phyloP scores from a whole-genome alignment of 2,329 filamentous ascomycete genomes.

The Exophiala lecanii-corni region DNA sequence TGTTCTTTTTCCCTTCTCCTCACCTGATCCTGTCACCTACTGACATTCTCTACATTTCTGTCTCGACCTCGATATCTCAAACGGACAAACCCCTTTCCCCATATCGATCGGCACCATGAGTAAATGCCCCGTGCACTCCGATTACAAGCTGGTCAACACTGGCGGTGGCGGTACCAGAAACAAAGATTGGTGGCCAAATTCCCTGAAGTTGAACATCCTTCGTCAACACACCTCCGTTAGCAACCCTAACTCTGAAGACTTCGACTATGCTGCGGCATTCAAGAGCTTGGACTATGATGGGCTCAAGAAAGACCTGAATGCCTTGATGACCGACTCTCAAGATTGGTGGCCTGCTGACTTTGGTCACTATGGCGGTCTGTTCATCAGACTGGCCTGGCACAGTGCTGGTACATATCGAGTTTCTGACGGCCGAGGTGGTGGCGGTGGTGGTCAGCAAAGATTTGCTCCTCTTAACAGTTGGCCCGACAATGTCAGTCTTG shows the following conservation, averaged over 20 bases:
- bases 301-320: conserved; percentile 68
- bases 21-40: not conserved
- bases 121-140: conserved; percentile 17
- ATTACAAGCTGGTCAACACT: conserved; percentile 31
- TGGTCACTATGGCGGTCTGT: conserved; percentile 74
- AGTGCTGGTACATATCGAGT: conserved; percentile 73
- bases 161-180: conserved; percentile 63
- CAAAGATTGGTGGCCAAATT: conserved; percentile 69
- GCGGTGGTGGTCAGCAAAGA: conserved; percentile 69
- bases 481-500: conserved; percentile 73
- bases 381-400: conserved; percentile 79
- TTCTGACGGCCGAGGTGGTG: conserved; percentile 69
- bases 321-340: conserved; percentile 71
- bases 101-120: conserved; percentile 4
- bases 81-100: not conserved
- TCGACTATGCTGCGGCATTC: conserved; percentile 70
- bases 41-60: no score
- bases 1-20: not conserved
- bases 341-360: conserved; percentile 80
- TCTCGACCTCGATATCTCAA: no score
- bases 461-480: conserved; percentile 78
- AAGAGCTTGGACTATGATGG: conserved; percentile 65
- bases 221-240: conserved; percentile 62
- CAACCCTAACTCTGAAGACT: conserved; percentile 62
- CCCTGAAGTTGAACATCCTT: conserved; percentile 65